Evolutionary conservation across 495 filamentous ascomycete genomes (phyloP).

Genomic region (Aspergillus asperescens): DNA sequence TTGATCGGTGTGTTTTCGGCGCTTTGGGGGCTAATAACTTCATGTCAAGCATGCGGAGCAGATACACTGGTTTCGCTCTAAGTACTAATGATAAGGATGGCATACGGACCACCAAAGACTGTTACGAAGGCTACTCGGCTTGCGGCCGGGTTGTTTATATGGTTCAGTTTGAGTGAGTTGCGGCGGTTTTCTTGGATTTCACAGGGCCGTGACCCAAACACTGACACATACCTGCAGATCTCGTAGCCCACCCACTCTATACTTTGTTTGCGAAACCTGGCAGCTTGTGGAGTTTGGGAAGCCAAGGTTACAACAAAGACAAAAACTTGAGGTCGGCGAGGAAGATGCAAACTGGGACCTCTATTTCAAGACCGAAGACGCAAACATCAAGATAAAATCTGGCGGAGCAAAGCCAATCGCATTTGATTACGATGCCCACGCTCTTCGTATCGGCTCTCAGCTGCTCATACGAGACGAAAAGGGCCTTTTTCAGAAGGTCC

Average conservation of each 20-base stretch:
- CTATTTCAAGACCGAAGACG: neutral
- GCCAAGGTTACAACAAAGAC: neutral
- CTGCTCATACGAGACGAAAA: neutral
- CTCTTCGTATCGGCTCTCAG: neutral
- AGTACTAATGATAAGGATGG: neutral
- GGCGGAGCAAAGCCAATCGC: neutral
- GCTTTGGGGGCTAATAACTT: neutral
- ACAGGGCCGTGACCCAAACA: neutral
- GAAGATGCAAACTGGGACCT: neutral
- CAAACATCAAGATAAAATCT: neutral
- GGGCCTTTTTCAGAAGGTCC: neutral
- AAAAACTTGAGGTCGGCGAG: neutral
- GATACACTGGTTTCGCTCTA: neutral
- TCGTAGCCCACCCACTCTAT: neutral
- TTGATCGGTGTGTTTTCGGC: conserved; percentile 7
- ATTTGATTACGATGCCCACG: neutral
- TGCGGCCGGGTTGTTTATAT: neutral
- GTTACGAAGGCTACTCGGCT: neutral
- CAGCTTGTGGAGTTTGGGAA: neutral
- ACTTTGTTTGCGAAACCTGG: neutral
- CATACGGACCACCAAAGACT: neutral
- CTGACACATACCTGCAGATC: neutral
- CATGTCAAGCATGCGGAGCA: neutral
- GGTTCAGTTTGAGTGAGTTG: neutral
- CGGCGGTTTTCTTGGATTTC: no score